Evolutionary conservation across 345 rosid species (phyloP), one percentile per base, ranked within the genome.

Genomic region (Salix exigua): DNA sequence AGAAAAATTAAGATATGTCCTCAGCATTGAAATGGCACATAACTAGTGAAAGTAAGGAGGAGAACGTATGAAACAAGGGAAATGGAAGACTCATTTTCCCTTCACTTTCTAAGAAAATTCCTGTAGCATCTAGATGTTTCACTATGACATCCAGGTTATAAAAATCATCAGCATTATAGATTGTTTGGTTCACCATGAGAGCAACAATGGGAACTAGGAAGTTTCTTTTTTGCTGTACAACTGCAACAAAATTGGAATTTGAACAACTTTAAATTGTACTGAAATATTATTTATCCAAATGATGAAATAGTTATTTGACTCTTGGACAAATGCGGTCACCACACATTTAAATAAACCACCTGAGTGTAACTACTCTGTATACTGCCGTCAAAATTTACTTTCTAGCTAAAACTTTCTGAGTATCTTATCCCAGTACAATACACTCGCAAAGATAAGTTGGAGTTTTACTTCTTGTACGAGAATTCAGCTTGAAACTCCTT

Each of bases 401-500:
- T 58, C 62, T 58, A 58, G 28, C 28, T 23, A 8, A 58, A 23
- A n/a, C 1, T 58, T 58, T 23, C 62, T 0, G 62, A 23, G 28
- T n/a, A n/a, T 23, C 4, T n/a, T 1, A 13, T 37, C 48, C 11
- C 67, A 31, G 5, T 30, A 48, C 0, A 71, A 19, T 48, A 19
- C 58, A 71, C 21, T 70, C 13, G 6, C 26, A 18, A 50, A 17
- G 40, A 31, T 60, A 62, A 31, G 53, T 2, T 14, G 30, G 33
- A 37, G 68, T 63, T 46, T 70, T 28, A 69, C 37, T 74, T 63
- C 71, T 33, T 50, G 71, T 25, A 35, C 12, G 90, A 75, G 73
- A 81, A 85, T 75, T 86, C 88, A 55, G 82, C 77, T 85, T 83
- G 82, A 79, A 87, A 89, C 65, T 89, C 88, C 83, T 88, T 85